These are phyloP conservation scores for Penicillium diatomitis DNA, from an alignment of 495 filamentous ascomycete species.

Conservation along the genomic window DNA sequence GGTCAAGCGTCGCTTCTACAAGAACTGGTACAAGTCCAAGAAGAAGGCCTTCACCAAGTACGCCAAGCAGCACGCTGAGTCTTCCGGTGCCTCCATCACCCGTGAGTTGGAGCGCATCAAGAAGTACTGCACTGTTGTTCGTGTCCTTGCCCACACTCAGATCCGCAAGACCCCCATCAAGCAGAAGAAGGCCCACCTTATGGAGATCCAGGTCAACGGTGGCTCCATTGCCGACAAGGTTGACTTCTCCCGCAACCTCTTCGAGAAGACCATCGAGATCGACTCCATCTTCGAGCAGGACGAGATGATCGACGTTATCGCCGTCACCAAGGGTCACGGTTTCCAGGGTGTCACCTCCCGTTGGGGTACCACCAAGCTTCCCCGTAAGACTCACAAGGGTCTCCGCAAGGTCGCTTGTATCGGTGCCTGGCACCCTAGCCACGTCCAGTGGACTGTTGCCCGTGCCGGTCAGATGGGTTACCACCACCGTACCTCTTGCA, in stretches of 20 bases:
- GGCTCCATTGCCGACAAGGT: constrained; percentile 93
- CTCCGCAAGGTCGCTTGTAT: constrained; percentile 99
- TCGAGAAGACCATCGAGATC: constrained; percentile 97
- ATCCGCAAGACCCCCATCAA: constrained; percentile 98
- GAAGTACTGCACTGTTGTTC: constrained; percentile 99
- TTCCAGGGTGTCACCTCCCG: constrained; percentile 93
- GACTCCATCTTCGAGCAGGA: constrained; percentile 97
- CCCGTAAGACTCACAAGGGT: constrained; percentile 99
- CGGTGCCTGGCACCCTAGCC: constrained; percentile 99
- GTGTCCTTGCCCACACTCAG: constrained; percentile 98
- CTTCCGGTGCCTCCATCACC: constrained; percentile 76
- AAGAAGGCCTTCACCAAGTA: constrained; percentile 99
- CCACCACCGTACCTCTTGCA: constrained; percentile 99
- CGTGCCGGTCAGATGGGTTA: constrained; percentile 99
- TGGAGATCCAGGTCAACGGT: constrained; percentile 99
- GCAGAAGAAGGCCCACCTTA: constrained; percentile 99
- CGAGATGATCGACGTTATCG: constrained; percentile 99
- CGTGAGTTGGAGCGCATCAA: constrained; percentile 99
- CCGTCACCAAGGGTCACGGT: constrained; percentile 99
- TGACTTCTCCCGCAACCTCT: constrained; percentile 82
- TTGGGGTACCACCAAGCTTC: constrained; percentile 99
- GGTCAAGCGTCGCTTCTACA: constrained; percentile 99
- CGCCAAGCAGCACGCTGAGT: constrained; percentile 98
- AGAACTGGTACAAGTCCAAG: constrained; percentile 99
- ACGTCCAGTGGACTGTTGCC: constrained; percentile 99